phyloP scores from a whole-genome alignment of 1,284 basidiomycete genomes.

The Naganishia sp. region DNA sequence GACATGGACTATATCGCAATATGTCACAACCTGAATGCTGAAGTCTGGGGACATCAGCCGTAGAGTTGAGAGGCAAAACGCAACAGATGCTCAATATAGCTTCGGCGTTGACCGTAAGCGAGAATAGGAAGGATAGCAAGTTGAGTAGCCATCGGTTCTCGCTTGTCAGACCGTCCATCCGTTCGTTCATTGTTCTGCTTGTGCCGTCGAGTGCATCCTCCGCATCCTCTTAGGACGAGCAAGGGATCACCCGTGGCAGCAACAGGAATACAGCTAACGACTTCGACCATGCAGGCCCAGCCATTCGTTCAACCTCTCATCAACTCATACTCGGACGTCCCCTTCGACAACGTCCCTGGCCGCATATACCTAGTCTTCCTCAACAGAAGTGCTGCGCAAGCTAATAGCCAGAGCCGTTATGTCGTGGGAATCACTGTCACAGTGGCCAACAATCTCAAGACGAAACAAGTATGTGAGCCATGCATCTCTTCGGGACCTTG shows the following conservation, averaged over 20 bases:
- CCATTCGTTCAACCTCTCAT: conserved; percentile 1
- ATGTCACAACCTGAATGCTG: not conserved
- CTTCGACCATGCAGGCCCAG: not conserved
- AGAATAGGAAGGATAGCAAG: too few species aligned
- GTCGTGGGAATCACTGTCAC: not conserved
- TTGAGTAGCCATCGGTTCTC: too few species aligned
- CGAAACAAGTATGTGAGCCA: not conserved
- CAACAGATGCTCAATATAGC: not conserved
- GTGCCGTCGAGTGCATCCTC: too few species aligned
- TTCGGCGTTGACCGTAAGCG: too few species aligned
- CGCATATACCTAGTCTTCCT: conserved; percentile 4
- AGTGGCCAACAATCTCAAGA: not conserved
- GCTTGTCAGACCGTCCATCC: too few species aligned
- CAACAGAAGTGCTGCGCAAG: conserved; percentile 2
- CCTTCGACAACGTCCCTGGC: not conserved
- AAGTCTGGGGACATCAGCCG: too few species aligned
- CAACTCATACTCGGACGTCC: conserved; percentile 6
- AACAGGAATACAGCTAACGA: not conserved
- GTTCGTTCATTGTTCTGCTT: too few species aligned
- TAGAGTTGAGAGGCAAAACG: not conserved
- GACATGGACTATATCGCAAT: not conserved
- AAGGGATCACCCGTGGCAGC: too few species aligned
- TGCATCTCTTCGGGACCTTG: not conserved
- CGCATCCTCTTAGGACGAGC: too few species aligned
- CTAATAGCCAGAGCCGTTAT: not conserved